phyloP scores from a whole-genome alignment of 805 yeast species.

The Lipomyces oligophaga region DNA sequence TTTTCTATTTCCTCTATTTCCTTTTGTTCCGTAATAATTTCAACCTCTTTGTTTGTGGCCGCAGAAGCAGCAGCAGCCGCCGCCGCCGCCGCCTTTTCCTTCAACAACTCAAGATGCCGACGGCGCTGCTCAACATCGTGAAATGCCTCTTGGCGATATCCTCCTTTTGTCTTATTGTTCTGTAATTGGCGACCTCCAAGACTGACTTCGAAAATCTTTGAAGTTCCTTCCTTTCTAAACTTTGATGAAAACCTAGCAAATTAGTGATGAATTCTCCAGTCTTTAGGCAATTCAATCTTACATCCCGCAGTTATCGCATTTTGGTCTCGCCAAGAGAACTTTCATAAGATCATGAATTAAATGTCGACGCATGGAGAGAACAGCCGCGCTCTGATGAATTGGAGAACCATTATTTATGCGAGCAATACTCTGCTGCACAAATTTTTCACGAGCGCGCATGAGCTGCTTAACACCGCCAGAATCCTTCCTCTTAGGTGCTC shows the following conservation, averaged over 20 bases:
- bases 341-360: conserved; percentile 67
- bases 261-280: background rate
- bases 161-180: conserved; percentile 79
- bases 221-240: conserved; percentile 90
- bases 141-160: conserved; percentile 67
- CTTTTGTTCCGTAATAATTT: conserved; percentile 30
- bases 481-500: conserved; percentile 39
- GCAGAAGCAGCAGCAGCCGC: no score
- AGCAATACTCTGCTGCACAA: conserved; percentile 61
- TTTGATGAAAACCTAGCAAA: conserved; percentile 64
- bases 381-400: conserved; percentile 70
- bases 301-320: conserved; percentile 96
- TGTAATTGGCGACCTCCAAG: conserved; percentile 75
- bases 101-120: conserved; percentile 6
- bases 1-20: conserved; percentile 36
- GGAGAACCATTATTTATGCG: conserved; percentile 52
- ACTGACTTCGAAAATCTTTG: conserved; percentile 86
- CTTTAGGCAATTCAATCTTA: background rate
- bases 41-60: no score
- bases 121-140: conserved; percentile 36
- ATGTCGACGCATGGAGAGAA: conserved; percentile 79
- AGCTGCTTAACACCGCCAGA: conserved; percentile 42
- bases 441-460: conserved; percentile 58
- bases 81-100: conserved; percentile 23
- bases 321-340: conserved; percentile 67